Evolutionary conservation across 2,329 filamentous ascomycete species (phyloP).

Genomic region (Fusarium napiforme): DNA sequence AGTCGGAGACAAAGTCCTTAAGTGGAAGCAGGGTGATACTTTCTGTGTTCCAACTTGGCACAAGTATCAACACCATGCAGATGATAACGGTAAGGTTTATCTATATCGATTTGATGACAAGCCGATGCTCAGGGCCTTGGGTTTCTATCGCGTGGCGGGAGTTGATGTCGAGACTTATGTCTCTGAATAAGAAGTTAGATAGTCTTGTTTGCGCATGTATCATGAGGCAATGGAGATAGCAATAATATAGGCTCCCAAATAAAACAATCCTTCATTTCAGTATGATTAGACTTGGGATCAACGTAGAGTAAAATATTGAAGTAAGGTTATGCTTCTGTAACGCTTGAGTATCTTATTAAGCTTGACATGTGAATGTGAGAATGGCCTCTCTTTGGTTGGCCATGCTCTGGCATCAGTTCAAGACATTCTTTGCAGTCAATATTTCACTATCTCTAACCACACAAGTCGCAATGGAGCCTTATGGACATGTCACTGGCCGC

Average conservation of each 20-base stretch:
- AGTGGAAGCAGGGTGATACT: constrained; percentile 63
- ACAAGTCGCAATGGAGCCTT: too few species aligned
- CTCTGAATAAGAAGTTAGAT: background rate
- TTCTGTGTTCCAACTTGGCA: constrained; percentile 67
- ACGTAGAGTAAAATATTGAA: too few species aligned
- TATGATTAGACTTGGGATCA: rapidly evolving
- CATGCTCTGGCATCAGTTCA: too few species aligned
- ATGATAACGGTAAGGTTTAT: constrained; percentile 52
- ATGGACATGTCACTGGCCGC: too few species aligned
- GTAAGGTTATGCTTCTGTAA: too few species aligned
- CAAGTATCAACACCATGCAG: constrained; percentile 59
- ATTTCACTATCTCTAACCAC: too few species aligned
- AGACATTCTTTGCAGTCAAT: too few species aligned
- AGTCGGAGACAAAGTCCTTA: constrained; percentile 50
- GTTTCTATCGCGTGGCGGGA: constrained; percentile 53
- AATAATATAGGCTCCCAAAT: rapidly evolving
- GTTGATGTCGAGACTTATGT: constrained; percentile 27
- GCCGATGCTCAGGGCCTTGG: constrained; percentile 63
- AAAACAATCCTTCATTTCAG: background rate
- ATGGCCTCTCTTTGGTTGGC: too few species aligned
- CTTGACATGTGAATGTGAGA: too few species aligned
- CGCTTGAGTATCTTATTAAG: too few species aligned
- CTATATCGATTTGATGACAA: constrained; percentile 66
- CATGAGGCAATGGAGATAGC: background rate
- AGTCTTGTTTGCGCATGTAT: too few species aligned